These are phyloP conservation scores for Cutaneotrichosporon sp. DNA, from an alignment of 1,284 basidiomycete genomes.

Conservation along the genomic window DNA sequence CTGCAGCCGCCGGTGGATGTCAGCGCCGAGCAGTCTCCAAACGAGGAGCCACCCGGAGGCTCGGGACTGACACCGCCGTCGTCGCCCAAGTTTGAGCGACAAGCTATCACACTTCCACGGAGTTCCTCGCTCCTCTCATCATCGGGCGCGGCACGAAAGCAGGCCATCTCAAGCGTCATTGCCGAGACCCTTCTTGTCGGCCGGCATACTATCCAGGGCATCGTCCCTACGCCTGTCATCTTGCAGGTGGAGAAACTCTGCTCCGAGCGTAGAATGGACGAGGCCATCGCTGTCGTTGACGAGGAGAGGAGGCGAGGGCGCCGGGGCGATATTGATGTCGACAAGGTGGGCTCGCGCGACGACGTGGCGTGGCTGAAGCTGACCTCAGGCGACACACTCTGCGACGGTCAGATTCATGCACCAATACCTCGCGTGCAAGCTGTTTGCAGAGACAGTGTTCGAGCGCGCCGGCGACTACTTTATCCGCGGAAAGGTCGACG, in stretches of 20 bases:
- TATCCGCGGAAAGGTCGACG: conserved; percentile 42
- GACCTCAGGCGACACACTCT: conserved; percentile 33
- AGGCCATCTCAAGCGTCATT: conserved; percentile 34
- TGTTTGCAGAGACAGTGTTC: conserved; percentile 46
- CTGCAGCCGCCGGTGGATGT: neutral
- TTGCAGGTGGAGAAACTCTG: conserved; percentile 43
- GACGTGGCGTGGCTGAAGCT: conserved; percentile 1
- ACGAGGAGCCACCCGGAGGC: conserved; percentile 37
- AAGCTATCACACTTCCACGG: conserved; percentile 20
- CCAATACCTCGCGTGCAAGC: conserved; percentile 44
- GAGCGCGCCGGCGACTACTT: conserved; percentile 47
- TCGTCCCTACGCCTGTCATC: conserved; percentile 44
- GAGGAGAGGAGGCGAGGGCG: conserved; percentile 40
- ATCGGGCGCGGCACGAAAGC: neutral
- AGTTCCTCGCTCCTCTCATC: conserved; percentile 22
- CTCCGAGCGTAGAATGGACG: conserved; percentile 39
- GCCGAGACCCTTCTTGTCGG: conserved; percentile 47
- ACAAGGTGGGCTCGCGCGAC: conserved; percentile 30
- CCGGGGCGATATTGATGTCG: conserved; percentile 38
- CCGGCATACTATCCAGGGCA: conserved; percentile 40
- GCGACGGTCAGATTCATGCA: conserved; percentile 45
- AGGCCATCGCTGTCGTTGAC: conserved; percentile 45
- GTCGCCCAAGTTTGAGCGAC: conserved; percentile 26
- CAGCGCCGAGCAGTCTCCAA: neutral
- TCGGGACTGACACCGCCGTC: conserved; percentile 42